Base-by-base conservation (phyloP, 2,329 filamentous ascomycete genomes). In the Scytalidium lignicola region DNA sequence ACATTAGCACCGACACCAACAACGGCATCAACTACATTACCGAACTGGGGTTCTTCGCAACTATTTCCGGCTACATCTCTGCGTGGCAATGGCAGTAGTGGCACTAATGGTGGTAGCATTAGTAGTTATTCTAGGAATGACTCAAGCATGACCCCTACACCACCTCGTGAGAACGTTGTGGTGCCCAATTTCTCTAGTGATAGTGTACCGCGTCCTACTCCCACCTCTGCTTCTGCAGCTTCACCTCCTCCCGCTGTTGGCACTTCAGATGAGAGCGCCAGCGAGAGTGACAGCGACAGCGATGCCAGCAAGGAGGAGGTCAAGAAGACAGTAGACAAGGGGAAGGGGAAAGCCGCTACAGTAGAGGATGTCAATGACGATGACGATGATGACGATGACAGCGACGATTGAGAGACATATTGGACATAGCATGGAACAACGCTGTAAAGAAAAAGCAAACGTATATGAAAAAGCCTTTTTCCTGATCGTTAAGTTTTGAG, bases 341-440 rank as follows among this genome's bases (percentile, higher is more conserved):
- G 69, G 7, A 77, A 74, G 55, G 71, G 63, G 1, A 74, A 62
- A 51, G 71, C 70, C 3, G 74, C 66, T 10, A 74, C 74, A 3
- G 67, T 78, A 5, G 73, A 76, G 55, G 74, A 76, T 47, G 68
- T 60, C 9, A 59, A 58, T 2, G 70, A 73, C 47, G 68, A 71
- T 22, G 62, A 64, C 1, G 67, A 67, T 10, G 55, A 37, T 17
- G 15, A 37, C 5, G 15, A n/a, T 17, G 32, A 37, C n/a, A n/a
- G n/a, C n/a, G n/a, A n/a, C n/a, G n/a, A n/a, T n/a, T n/a, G n/a
- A n/a, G n/a, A n/a, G n/a, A n/a, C n/a, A n/a, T n/a, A n/a, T n/a
- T n/a, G n/a, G n/a, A n/a, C n/a, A n/a, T n/a, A n/a, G n/a, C n/a
- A n/a, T n/a, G n/a, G n/a, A n/a, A n/a, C n/a, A n/a, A n/a, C n/a